Evolutionary conservation across 2,329 filamentous ascomycete species (phyloP).

Genomic region (Alternaria alternata): DNA sequence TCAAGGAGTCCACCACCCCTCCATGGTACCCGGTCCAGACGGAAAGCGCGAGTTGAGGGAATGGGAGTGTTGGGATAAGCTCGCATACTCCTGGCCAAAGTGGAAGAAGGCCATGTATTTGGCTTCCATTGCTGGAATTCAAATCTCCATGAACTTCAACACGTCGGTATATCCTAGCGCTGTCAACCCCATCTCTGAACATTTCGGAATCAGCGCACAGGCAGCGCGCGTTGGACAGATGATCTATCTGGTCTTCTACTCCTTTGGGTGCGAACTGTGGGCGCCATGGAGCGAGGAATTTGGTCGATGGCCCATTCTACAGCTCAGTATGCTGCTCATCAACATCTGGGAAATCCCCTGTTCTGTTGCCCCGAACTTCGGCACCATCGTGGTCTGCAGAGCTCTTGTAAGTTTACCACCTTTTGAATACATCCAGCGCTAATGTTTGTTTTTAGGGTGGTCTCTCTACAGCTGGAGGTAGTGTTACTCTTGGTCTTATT

Average conservation of each 20-base stretch:
- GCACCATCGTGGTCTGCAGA: slow-evolving; percentile 68
- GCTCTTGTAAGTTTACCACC: slow-evolving; percentile 62
- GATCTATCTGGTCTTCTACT: slow-evolving; percentile 76
- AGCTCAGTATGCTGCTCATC: slow-evolving; percentile 67
- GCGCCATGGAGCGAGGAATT: slow-evolving; percentile 81
- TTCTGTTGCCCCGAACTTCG: slow-evolving; percentile 69
- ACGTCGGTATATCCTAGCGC: slow-evolving; percentile 63
- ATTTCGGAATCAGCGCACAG: slow-evolving; percentile 61
- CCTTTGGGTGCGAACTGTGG: slow-evolving; percentile 87
- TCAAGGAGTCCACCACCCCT: slow-evolving; percentile 19
- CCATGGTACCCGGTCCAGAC: slow-evolving; percentile 13
- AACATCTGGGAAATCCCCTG: slow-evolving; percentile 74
- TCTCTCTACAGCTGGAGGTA: slow-evolving; percentile 65
- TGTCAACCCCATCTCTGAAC: slow-evolving; percentile 60
- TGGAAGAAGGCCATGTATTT: slow-evolving; percentile 63
- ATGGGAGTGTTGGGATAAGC: slow-evolving; percentile 56
- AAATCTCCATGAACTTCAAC: slow-evolving; percentile 66
- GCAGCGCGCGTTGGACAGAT: slow-evolving; percentile 34
- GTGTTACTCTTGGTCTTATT: slow-evolving; percentile 69
- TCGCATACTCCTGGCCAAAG: slow-evolving; percentile 57
- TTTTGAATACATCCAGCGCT: slow-evolving; percentile 63
- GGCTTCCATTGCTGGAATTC: slow-evolving; percentile 61
- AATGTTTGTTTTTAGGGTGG: slow-evolving; percentile 48
- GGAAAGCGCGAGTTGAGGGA: slow-evolving; percentile 45
- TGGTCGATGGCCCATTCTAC: slow-evolving; percentile 63